A percentile compares a stretch with the other conserved stretches of the same genome.
phyloP scores from a whole-genome alignment of 1,284 basidiomycete genomes.

The Sanghuangporus weigelae region DNA sequence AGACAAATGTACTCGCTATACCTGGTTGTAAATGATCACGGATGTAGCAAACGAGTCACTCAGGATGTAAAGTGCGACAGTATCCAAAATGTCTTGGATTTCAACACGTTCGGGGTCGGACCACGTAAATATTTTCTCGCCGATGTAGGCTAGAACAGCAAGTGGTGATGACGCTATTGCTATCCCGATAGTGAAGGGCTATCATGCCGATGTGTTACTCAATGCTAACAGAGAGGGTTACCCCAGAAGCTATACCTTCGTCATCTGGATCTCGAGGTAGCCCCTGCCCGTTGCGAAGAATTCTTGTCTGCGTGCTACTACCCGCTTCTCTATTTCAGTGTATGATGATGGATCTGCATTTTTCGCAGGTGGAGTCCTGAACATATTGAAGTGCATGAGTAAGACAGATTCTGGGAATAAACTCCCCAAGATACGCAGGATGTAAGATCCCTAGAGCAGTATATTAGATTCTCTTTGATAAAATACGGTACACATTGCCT shows the following conservation, averaged over 20 bases:
- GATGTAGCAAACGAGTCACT: constrained; percentile 21
- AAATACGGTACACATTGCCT: background rate
- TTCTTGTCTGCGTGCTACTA: constrained; percentile 14
- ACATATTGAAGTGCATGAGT: constrained; percentile 23
- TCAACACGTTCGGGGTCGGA: constrained; percentile 20
- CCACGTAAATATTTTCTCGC: constrained; percentile 23
- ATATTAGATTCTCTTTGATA: background rate
- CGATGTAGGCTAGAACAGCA: constrained; percentile 22
- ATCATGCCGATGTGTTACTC: background rate
- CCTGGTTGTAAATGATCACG: constrained; percentile 23
- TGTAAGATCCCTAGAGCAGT: constrained; percentile 18
- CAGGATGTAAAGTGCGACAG: constrained; percentile 23
- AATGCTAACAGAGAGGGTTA: background rate
- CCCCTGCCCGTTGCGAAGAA: constrained; percentile 19
- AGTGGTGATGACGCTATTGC: constrained; percentile 21
- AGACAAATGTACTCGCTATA: background rate
- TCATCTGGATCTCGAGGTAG: constrained; percentile 19
- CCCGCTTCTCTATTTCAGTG: constrained; percentile 15
- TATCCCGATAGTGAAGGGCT: constrained; percentile 24
- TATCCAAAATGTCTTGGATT: constrained; percentile 20
- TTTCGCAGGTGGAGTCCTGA: constrained; percentile 13
- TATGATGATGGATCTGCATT: constrained; percentile 2
- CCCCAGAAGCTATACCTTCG: constrained; percentile 13
- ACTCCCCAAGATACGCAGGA: constrained; percentile 19
- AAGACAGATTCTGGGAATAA: constrained; percentile 18